Conservation (phyloP, 1,139 yeast genomes). For the Geotrichum fermentans region DNA sequence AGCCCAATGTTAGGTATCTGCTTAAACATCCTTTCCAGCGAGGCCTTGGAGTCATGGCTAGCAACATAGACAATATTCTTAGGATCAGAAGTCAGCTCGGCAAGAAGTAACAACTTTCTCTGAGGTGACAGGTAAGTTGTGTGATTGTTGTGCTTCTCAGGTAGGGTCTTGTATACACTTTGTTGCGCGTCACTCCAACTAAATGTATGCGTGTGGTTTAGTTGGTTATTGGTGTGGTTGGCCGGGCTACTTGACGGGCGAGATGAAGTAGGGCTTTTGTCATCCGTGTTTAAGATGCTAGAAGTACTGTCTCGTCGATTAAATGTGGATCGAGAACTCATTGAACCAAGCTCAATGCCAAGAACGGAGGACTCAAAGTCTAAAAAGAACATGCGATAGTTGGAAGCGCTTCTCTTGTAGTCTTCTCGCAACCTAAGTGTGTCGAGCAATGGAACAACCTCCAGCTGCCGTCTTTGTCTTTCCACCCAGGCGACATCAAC, state of each 20-base stretch:
- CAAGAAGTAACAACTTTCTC: slow-evolving; percentile 37
- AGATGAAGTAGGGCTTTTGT: not conserved
- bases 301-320: not conserved
- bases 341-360: slow-evolving; percentile 6
- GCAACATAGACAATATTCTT: slow-evolving; percentile 65
- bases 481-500: slow-evolving; percentile 62
- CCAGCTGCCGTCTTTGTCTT: slow-evolving; percentile 43
- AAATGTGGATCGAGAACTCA: slow-evolving; percentile 1
- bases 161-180: too few relatives aligned
- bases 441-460: slow-evolving; percentile 31
- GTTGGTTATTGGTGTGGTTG: not conserved
- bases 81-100: slow-evolving; percentile 49
- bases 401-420: slow-evolving; percentile 23
- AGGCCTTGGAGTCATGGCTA: slow-evolving; percentile 58
- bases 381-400: slow-evolving; percentile 34
- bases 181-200: not conserved
- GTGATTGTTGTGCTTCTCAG: not conserved
- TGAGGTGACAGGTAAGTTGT: slow-evolving; percentile 32
- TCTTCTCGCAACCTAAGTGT: slow-evolving; percentile 25
- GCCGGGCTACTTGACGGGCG: not conserved
- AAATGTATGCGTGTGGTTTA: not conserved
- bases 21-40: slow-evolving; percentile 63
- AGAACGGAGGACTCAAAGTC: slow-evolving; percentile 32
- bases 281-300: not conserved
- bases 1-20: slow-evolving; percentile 69